Percentiles rank a stretch among this genome's conserved stretches.
Conservation (phyloP, 225 moss, liverwort and hornwort genomes). For the Antitrichia curtipendula region DNA sequence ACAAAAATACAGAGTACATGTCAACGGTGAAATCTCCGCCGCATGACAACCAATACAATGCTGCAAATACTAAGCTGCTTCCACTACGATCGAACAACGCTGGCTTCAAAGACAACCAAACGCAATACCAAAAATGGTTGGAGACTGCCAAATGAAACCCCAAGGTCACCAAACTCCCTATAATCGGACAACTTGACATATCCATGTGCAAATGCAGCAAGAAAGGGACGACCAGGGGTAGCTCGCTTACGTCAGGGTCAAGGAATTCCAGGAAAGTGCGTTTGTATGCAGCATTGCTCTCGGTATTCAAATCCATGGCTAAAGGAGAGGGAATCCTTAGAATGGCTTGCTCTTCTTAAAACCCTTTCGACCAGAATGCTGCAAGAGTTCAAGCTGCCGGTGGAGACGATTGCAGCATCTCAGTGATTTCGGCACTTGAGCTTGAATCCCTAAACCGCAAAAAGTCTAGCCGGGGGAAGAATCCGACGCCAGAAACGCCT, state of each 20-base stretch:
- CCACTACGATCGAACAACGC: background rate
- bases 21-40: background rate
- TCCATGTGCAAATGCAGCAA: background rate
- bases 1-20: background rate
- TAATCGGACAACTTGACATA: background rate
- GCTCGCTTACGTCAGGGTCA: conserved; percentile 47
- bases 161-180: background rate
- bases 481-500: background rate
- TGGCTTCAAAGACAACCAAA: background rate
- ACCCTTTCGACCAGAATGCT: background rate
- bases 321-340: background rate
- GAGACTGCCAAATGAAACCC: background rate
- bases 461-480: background rate
- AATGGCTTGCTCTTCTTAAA: background rate
- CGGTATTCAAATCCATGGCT: conserved; percentile 52
- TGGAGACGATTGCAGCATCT: background rate
- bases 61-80: background rate
- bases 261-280: conserved; percentile 73
- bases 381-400: background rate
- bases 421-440: background rate
- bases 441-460: background rate
- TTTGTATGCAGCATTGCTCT: conserved; percentile 54
- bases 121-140: background rate
- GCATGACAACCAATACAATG: background rate
- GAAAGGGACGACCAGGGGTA: background rate